Evolutionary conservation across 805 yeast species (phyloP), one percentile per base, ranked within the genome.

Genomic region (Saturnispora zaruensis): DNA sequence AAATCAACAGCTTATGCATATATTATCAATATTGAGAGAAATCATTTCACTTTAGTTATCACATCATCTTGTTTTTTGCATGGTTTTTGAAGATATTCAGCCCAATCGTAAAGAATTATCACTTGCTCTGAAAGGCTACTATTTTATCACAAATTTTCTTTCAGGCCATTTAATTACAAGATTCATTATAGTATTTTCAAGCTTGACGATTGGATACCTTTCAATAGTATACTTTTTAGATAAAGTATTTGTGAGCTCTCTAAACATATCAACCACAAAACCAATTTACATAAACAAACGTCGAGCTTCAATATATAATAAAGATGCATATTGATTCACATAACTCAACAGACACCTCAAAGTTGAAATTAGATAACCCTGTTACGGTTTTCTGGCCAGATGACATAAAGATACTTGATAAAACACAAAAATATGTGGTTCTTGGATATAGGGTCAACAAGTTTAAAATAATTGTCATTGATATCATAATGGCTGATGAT

Each of bases 351-450:
- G 40, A 18, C 3, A 5, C 13, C 13, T 36, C 40, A 16, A 38
- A 11, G 16, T 36, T 21, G 24, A n/a, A 45, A 8, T 26, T 30
- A 9, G 20, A 20, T 6, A 33, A 41, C 21, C 11, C 21, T 26
- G 44, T 47, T n/a, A 42, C 60, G n/a, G 41, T 63, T 1, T 65
- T 62, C 42, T 66, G 69, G 69, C 69, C 70, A 9, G 46, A 51
- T 11, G 68, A 66, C 46, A 42, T 66, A 6, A 28, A 33, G 9
- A 23, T 54, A 3, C 41, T 51, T 4, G 30, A 45, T 4, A n/a
- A 25, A 9, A 25, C 26, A 4, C 44, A 55, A 13, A 51, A 56
- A 6, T 51, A 57, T 13, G 48, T 62, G 14, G 54, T 65, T 3
- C 46, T 66, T 7, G 70, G 71, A 1, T 63, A 65, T 51, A 51